Evolutionary conservation across 2,329 filamentous ascomycete species (phyloP).

Genomic region (Colletotrichum graminicola): DNA sequence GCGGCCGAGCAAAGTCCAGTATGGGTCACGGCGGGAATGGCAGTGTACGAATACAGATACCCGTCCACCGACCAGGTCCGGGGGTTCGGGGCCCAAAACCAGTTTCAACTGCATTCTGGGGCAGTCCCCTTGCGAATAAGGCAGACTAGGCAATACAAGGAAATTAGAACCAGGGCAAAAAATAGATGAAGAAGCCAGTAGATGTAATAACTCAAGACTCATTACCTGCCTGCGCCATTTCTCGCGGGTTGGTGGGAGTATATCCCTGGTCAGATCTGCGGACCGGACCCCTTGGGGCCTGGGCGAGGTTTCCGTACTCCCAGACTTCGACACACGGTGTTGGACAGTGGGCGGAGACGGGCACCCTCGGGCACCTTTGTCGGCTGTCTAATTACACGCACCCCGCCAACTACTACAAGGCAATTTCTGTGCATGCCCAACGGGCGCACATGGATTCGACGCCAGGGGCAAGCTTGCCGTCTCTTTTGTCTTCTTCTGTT

Average conservation of each 20-base stretch:
- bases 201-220: background rate
- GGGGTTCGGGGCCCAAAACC: slow-evolving; percentile 6
- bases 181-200: background rate
- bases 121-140: background rate
- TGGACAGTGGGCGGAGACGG: slow-evolving; percentile 21
- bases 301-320: background rate
- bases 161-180: slow-evolving; percentile 11
- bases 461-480: background rate
- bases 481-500: background rate
- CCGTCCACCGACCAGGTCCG: slow-evolving; percentile 13
- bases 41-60: background rate
- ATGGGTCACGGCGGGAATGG: background rate
- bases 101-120: slow-evolving; percentile 10
- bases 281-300: slow-evolving; percentile 1
- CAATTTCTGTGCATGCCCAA: slow-evolving; percentile 33
- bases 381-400: slow-evolving; percentile 33
- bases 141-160: background rate
- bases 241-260: background rate
- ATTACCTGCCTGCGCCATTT: background rate
- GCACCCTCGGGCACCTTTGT: slow-evolving; percentile 30
- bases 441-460: slow-evolving; percentile 8
- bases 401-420: slow-evolving; percentile 38
- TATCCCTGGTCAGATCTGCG: slow-evolving; percentile 10
- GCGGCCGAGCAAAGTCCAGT: background rate
- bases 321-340: background rate